Base-by-base conservation (phyloP, 768 basidiomycete species). In the Lentinula raphanica region DNA sequence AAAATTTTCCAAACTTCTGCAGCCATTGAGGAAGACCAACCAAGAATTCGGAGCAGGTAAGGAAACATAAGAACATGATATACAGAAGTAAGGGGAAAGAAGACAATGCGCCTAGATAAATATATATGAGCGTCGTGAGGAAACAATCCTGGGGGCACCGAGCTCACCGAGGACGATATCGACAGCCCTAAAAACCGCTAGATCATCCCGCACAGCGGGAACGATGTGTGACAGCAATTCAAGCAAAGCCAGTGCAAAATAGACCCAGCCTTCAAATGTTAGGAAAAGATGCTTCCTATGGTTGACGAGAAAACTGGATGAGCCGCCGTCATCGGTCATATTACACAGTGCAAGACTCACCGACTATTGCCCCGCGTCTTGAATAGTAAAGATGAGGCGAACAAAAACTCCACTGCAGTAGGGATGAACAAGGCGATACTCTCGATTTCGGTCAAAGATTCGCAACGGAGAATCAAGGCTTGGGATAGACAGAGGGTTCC, bases 401-500 rank as follows among this genome's bases (percentile, higher is more conserved):
- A 81, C 38, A 90, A 65, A 60, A 83, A 68, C 54, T 90, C 88
- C 53, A 90, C 66, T 39, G 71, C 80, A 17, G 85, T 77, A 29
- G 88, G 88, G 59, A 90, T 77, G 61, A 89, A 69, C 56, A 90
- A 70, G 39, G 79, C 63, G 35, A 72, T 68, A 55, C 74, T 76
- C 70, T 90, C 28, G 71, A 72, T 62, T 49, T 59, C 65, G 53
- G 76, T 72, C 58, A 87, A 76, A 44, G 78, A 75, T 60, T 79
- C 69, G 67, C 90, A 92, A 59, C 90, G 90, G 61, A 92, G 81
- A 61, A 83, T 87, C 39, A 86, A 71, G 58, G 85, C 81, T 36
- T 81, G 73, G 29, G 90, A 91, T 60, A 92, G 74, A 71, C 90
- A 92, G 65, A 83, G 72, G 59, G 79, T 76, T 72, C 70, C 76